Conservation (phyloP, 495 filamentous ascomycete species). For the Penicillium dipodomyicola region DNA sequence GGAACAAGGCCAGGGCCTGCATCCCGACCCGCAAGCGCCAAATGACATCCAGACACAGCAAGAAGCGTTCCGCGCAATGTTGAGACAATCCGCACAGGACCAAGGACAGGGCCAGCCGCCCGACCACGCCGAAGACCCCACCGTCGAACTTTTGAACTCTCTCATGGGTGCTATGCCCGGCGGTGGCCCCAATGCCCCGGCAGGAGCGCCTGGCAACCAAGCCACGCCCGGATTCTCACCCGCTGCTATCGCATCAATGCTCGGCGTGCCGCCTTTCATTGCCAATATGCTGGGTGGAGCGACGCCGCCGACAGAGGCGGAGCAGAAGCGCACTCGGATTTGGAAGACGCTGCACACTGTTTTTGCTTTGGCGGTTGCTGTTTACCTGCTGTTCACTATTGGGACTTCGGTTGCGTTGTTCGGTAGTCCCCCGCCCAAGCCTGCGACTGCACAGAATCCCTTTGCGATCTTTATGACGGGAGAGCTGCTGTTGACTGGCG, state of each 20-base stretch:
- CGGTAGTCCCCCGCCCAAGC: constrained; percentile 54
- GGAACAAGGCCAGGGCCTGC: constrained; percentile 30
- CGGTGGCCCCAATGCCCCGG: constrained; percentile 28
- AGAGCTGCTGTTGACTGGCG: constrained; percentile 68
- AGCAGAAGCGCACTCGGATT: constrained; percentile 50
- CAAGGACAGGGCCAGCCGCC: constrained; percentile 27
- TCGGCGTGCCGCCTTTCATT: constrained; percentile 47
- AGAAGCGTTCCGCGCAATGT: constrained; percentile 46
- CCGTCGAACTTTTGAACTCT: constrained; percentile 60
- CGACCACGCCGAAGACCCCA: constrained; percentile 52
- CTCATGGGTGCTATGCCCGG: constrained; percentile 51
- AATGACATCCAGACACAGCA: constrained; percentile 27
- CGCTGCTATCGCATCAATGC: constrained; percentile 34
- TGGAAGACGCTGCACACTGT: constrained; percentile 78
- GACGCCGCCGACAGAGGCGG: constrained; percentile 35
- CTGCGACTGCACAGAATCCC: constrained; percentile 60
- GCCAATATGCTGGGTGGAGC: constrained; percentile 38
- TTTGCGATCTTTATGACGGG: constrained; percentile 82
- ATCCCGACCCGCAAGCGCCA: constrained; percentile 31
- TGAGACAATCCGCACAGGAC: constrained; percentile 37
- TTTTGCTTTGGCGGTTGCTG: constrained; percentile 65
- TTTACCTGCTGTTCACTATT: constrained; percentile 59
- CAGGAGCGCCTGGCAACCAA: constrained; percentile 30
- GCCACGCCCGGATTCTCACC: constrained; percentile 26
- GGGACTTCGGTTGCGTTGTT: constrained; percentile 39